Evolutionary conservation across 2,329 filamentous ascomycete genomes (phyloP).

Genomic region (Venturia nashicola): DNA sequence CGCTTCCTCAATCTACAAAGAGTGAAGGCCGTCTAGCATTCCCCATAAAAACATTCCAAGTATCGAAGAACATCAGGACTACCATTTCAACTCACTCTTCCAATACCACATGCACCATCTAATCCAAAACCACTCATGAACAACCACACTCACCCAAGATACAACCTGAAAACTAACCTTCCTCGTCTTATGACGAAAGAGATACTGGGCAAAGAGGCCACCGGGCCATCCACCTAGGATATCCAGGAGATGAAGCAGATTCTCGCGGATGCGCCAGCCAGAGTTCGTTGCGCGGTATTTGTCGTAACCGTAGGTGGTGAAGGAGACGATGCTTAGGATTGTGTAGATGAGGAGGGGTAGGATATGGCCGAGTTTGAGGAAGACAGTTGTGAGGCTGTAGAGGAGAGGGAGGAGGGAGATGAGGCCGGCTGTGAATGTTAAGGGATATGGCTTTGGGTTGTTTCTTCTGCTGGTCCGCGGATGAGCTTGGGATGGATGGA

Average conservation of each 20-base stretch:
- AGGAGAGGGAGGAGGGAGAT: not conserved
- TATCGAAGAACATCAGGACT: too few species aligned
- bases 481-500: not conserved
- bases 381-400: not conserved
- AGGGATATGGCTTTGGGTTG: not conserved
- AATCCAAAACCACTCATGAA: not conserved
- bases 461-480: not conserved
- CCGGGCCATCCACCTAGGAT: constrained; percentile 6
- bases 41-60: too few species aligned
- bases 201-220: not conserved
- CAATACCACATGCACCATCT: not conserved
- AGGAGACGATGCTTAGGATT: constrained; percentile 1
- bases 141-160: constrained; percentile 1
- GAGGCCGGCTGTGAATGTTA: not conserved
- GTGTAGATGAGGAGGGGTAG: not conserved
- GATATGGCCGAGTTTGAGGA: not conserved
- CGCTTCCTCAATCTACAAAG: too few species aligned
- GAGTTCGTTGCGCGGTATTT: constrained; percentile 3
- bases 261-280: not conserved
- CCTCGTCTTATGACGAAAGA: constrained; percentile 6
- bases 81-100: not conserved
- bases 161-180: constrained; percentile 4
- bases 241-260: constrained; percentile 4
- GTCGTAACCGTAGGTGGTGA: constrained; percentile 5
- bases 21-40: too few species aligned